phyloP scores from a whole-genome alignment of 116 monocot species.

The Cymodocea nodosa region DNA sequence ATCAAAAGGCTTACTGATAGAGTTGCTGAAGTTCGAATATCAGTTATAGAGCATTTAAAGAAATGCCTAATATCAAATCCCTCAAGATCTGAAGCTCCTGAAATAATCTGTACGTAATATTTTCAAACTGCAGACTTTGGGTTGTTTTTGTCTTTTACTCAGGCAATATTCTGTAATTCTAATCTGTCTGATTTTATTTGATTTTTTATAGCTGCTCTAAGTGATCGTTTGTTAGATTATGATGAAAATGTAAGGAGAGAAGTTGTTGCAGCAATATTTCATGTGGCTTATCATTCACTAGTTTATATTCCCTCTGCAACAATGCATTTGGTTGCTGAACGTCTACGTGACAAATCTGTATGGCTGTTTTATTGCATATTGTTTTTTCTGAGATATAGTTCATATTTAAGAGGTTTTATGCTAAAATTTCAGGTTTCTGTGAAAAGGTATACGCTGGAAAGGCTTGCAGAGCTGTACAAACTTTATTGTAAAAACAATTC shows the following conservation, averaged over 20 bases:
- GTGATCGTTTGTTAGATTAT: slow-evolving; percentile 80
- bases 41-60: slow-evolving; percentile 74
- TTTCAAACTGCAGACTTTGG: background rate
- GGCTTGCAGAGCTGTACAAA: slow-evolving; percentile 65
- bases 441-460: slow-evolving; percentile 83
- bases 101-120: slow-evolving; percentile 17
- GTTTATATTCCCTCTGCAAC: slow-evolving; percentile 50
- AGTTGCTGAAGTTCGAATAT: slow-evolving; percentile 64
- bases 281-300: slow-evolving; percentile 54
- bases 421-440: slow-evolving; percentile 46
- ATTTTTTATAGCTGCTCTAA: slow-evolving; percentile 60
- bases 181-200: slow-evolving; percentile 1
- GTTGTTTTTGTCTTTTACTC: background rate
- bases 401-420: slow-evolving; percentile 9
- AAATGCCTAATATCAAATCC: slow-evolving; percentile 72
- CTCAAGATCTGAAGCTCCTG: slow-evolving; percentile 56
- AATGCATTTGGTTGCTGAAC: slow-evolving; percentile 56
- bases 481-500: slow-evolving; percentile 41
- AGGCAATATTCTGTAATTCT: slow-evolving; percentile 7
- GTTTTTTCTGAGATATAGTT: background rate
- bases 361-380: slow-evolving; percentile 9
- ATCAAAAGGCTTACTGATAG: slow-evolving; percentile 91
- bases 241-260: slow-evolving; percentile 91
- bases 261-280: slow-evolving; percentile 77
- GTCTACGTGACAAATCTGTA: slow-evolving; percentile 97